phyloP scores from a whole-genome alignment of 192 early-diverging fungal species.

The Coemansia sp. region DNA sequence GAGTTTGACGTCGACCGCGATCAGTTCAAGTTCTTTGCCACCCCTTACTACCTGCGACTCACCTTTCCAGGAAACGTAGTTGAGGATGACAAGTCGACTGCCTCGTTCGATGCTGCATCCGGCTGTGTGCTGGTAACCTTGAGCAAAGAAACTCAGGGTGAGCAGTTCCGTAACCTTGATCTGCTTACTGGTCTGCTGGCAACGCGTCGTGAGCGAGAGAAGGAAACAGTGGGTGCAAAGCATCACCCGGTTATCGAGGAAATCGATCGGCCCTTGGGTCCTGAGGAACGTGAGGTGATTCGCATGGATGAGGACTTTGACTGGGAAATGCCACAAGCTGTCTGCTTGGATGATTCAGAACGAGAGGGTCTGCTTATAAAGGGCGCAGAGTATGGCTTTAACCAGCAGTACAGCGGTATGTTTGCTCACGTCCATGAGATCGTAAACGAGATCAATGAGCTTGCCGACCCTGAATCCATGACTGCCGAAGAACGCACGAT shows the following conservation, averaged over 20 bases:
- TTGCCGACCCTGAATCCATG: slow-evolving; percentile 59
- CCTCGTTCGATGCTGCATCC: slow-evolving; percentile 74
- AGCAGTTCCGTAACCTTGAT: slow-evolving; percentile 86
- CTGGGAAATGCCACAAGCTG: slow-evolving; percentile 83
- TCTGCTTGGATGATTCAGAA: slow-evolving; percentile 31
- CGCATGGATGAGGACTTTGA: slow-evolving; percentile 66
- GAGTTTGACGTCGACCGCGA: slow-evolving; percentile 73
- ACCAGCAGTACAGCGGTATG: slow-evolving; percentile 77
- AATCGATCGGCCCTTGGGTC: slow-evolving; percentile 16
- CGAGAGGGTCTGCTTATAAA: slow-evolving; percentile 36
- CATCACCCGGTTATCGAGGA: slow-evolving; percentile 49
- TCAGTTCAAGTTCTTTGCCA: slow-evolving; percentile 85
- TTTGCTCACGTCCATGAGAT: slow-evolving; percentile 72
- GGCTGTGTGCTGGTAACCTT: slow-evolving; percentile 74
- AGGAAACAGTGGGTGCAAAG: not conserved
- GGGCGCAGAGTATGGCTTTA: slow-evolving; percentile 81
- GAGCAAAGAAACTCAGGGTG: slow-evolving; percentile 77
- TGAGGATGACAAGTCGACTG: slow-evolving; percentile 82
- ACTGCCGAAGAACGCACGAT: slow-evolving; percentile 53
- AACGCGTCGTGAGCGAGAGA: slow-evolving; percentile 54
- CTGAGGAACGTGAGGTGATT: slow-evolving; percentile 17
- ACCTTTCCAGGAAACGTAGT: slow-evolving; percentile 78
- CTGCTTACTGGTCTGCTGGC: slow-evolving; percentile 85
- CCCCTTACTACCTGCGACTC: slow-evolving; percentile 91
- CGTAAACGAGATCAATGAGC: slow-evolving; percentile 68